These are phyloP conservation scores for Calocybe cyanea DNA, from an alignment of 768 basidiomycete genomes.

Conservation along the genomic window DNA sequence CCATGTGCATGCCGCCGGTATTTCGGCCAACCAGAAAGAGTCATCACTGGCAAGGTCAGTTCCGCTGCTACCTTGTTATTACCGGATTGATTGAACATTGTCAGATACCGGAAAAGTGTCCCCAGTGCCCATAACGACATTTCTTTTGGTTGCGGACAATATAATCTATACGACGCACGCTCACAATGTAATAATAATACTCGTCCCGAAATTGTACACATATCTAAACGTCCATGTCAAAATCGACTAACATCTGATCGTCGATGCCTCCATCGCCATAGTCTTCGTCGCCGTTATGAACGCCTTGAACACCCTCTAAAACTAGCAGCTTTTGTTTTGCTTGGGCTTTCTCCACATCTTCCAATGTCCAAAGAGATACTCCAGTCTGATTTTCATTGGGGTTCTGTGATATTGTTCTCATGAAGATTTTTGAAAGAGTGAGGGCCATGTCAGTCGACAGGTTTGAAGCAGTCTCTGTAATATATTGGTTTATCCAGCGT, in stretches of 20 bases:
- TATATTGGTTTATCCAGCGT: constrained; percentile 98
- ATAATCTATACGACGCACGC: constrained; percentile 2
- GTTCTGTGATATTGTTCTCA: constrained; percentile 98
- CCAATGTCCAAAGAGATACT: constrained; percentile 90
- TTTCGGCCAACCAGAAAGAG: constrained; percentile 56
- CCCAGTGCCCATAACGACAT: constrained; percentile 25
- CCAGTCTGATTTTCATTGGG: constrained; percentile 95
- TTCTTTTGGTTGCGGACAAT: not conserved
- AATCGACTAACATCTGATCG: constrained; percentile 56
- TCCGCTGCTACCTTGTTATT: not conserved
- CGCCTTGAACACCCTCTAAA: constrained; percentile 22
- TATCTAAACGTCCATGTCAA: constrained; percentile 43
- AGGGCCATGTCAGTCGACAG: constrained; percentile 98
- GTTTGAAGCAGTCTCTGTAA: constrained; percentile 97
- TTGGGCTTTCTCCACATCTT: constrained; percentile 86
- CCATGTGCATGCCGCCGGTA: constrained; percentile 54
- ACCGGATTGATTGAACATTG: constrained; percentile 14
- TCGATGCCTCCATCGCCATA: constrained; percentile 67
- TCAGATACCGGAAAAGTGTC: constrained; percentile 36
- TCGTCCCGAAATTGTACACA: constrained; percentile 5
- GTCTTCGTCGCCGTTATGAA: constrained; percentile 31
- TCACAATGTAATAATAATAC: constrained; percentile 5
- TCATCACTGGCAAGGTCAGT: constrained; percentile 41
- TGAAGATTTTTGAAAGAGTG: constrained; percentile 91
- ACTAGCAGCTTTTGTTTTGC: constrained; percentile 71